Conservation (phyloP, 176 grass and related monocot genomes). For the Hyparrhenia diplandra region DNA sequence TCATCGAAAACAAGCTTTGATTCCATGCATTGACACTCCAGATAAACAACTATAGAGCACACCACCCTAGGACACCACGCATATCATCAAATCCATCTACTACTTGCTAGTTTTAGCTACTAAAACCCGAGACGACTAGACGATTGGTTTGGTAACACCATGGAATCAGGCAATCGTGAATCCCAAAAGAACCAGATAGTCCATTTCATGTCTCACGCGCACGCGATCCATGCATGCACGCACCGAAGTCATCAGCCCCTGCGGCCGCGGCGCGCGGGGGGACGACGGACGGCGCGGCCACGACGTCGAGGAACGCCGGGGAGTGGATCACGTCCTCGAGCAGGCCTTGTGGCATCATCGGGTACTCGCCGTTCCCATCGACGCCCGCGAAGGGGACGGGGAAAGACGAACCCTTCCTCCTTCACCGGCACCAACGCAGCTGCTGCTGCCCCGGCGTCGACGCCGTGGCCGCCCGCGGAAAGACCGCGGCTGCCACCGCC, state of each 20-base stretch:
- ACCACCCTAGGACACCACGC: background rate
- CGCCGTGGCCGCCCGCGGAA: background rate
- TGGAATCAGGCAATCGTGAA: conserved; percentile 7
- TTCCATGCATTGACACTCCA: conserved; percentile 16
- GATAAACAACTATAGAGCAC: background rate
- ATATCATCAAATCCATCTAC: background rate
- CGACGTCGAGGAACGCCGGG: conserved; percentile 53
- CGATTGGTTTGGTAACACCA: background rate
- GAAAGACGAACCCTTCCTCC: conserved; percentile 13
- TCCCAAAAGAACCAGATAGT: background rate
- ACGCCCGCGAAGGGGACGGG: background rate
- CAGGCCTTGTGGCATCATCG: conserved; percentile 50
- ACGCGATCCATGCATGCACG: background rate
- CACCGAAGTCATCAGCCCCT: conserved; percentile 7
- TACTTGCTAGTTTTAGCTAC: background rate
- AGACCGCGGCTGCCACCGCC: background rate
- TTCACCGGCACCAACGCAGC: background rate
- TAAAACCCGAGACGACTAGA: background rate
- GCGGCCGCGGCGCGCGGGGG: background rate
- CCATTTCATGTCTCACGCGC: background rate
- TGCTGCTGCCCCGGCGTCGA: background rate
- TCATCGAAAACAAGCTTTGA: background rate
- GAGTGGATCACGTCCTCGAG: conserved; percentile 73
- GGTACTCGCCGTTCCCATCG: background rate
- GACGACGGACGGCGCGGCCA: conserved; percentile 16